Evolutionary conservation across 805 yeast genomes (phyloP).

Genomic region (Teunomyces atbi): DNA sequence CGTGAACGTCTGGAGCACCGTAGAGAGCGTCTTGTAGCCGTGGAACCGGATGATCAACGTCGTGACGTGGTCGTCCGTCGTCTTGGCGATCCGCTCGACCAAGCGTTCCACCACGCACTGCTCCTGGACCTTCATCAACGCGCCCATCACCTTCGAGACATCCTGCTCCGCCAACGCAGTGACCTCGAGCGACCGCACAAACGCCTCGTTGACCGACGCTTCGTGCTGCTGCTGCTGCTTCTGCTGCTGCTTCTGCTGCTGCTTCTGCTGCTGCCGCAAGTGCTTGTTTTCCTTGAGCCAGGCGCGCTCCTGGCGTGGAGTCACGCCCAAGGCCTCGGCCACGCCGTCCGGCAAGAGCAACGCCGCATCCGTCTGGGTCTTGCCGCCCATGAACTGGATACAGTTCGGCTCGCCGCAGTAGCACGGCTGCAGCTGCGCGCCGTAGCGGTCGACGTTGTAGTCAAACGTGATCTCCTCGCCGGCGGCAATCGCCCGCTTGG

Average conservation of each 20-base stretch:
- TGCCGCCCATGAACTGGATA: conserved; percentile 92
- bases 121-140: conserved; percentile 75
- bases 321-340: conserved; percentile 83
- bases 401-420: conserved; percentile 93
- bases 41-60: conserved; percentile 70
- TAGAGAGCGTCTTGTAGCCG: conserved; percentile 78
- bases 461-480: conserved; percentile 94
- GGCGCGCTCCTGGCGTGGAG: conserved; percentile 62
- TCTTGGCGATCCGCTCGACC: conserved; percentile 60
- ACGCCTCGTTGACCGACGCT: conserved; percentile 59
- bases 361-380: conserved; percentile 92
- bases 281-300: conserved; percentile 65
- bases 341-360: conserved; percentile 76
- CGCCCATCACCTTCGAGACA: conserved; percentile 77
- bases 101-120: conserved; percentile 60
- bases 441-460: conserved; percentile 94
- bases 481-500: conserved; percentile 62
- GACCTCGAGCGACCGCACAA: conserved; percentile 58
- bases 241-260: no score
- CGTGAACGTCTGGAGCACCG: conserved; percentile 46
- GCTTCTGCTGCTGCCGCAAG: conserved; percentile 42
- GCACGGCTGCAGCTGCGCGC: conserved; percentile 92
- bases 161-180: conserved; percentile 51
- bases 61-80: conserved; percentile 52
- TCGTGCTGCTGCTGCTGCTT: conserved; percentile 52